Percentiles rank a stretch among this genome's conserved stretches.
phyloP scores from a whole-genome alignment of 1,284 basidiomycete species.

The Microbotryum intermedium region DNA sequence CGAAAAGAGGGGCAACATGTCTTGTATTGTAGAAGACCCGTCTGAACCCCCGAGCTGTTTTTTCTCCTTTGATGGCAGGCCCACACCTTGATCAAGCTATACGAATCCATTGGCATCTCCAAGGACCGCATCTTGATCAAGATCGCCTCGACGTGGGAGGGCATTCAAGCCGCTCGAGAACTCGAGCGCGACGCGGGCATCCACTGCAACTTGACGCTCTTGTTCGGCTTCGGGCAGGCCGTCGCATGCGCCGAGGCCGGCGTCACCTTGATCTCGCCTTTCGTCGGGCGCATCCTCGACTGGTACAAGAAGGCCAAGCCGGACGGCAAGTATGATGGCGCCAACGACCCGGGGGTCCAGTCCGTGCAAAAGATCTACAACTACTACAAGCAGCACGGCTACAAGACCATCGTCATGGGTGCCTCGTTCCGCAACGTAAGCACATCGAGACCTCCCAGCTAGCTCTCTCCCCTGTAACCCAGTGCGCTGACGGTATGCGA shows the following conservation, averaged over 20 bases:
- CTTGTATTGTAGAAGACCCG: no score
- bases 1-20: no score
- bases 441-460: background rate
- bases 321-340: constrained; percentile 74
- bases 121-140: constrained; percentile 96
- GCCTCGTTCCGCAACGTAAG: constrained; percentile 94
- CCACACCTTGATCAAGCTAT: constrained; percentile 85
- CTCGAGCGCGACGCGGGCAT: constrained; percentile 87
- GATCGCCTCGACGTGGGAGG: constrained; percentile 98
- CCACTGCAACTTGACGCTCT: constrained; percentile 96
- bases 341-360: constrained; percentile 90
- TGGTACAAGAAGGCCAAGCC: constrained; percentile 85
- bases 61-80: constrained; percentile 50
- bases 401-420: constrained; percentile 99
- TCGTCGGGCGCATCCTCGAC: constrained; percentile 89
- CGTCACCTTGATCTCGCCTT: constrained; percentile 97
- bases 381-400: constrained; percentile 98
- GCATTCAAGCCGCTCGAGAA: constrained; percentile 95
- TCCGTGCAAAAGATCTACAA: constrained; percentile 96
- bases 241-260: constrained; percentile 97
- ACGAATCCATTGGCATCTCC: constrained; percentile 79
- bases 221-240: constrained; percentile 97
- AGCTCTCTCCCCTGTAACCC: background rate
- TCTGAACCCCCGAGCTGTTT: background rate
- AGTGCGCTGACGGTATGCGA: no score